Evolutionary conservation across 2,329 filamentous ascomycete genomes (phyloP).

Genomic region (Phoma sp.): DNA sequence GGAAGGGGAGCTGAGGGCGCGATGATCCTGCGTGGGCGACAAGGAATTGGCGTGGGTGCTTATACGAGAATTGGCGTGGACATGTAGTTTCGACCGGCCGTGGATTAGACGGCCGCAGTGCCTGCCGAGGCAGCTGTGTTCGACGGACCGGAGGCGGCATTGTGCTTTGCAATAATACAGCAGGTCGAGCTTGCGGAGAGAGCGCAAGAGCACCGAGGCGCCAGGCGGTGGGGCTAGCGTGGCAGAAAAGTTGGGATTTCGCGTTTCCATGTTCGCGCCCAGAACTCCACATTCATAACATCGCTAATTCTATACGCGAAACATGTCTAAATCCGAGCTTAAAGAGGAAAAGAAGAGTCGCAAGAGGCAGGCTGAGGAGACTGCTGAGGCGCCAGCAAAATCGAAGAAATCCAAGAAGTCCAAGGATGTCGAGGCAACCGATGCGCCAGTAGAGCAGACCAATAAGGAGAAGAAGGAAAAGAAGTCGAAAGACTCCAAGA

Average conservation of each 20-base stretch:
- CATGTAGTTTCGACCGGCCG: slow-evolving; percentile 25
- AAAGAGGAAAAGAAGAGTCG: slow-evolving; percentile 42
- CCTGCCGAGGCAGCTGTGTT: slow-evolving; percentile 36
- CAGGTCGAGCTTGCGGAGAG: slow-evolving; percentile 14
- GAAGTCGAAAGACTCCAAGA: slow-evolving; percentile 31
- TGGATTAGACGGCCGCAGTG: slow-evolving; percentile 27
- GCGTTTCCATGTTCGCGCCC: slow-evolving; percentile 4
- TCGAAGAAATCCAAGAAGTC: slow-evolving; percentile 39
- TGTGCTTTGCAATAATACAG: slow-evolving; percentile 13
- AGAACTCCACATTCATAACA: slow-evolving; percentile 17
- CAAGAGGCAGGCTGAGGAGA: slow-evolving; percentile 40
- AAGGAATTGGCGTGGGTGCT: slow-evolving; percentile 59
- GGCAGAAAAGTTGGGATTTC: slow-evolving; percentile 32
- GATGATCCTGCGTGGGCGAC: slow-evolving; percentile 48
- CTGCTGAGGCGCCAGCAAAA: slow-evolving; percentile 17
- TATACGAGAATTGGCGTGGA: slow-evolving; percentile 65
- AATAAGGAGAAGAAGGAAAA: slow-evolving; percentile 36
- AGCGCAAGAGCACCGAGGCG: slow-evolving; percentile 18
- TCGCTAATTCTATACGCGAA: slow-evolving; percentile 14
- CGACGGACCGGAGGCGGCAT: slow-evolving; percentile 41
- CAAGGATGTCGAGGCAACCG: slow-evolving; percentile 23
- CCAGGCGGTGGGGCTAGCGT: slow-evolving; percentile 27
- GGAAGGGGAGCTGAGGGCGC: slow-evolving; percentile 70
- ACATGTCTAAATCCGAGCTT: slow-evolving; percentile 32
- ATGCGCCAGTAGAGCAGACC: slow-evolving; percentile 23